A percentile compares a stretch with the other conserved stretches of the same genome.
Evolutionary conservation across 2,329 filamentous ascomycete genomes (phyloP).

Genomic region (Capronia coronata): DNA sequence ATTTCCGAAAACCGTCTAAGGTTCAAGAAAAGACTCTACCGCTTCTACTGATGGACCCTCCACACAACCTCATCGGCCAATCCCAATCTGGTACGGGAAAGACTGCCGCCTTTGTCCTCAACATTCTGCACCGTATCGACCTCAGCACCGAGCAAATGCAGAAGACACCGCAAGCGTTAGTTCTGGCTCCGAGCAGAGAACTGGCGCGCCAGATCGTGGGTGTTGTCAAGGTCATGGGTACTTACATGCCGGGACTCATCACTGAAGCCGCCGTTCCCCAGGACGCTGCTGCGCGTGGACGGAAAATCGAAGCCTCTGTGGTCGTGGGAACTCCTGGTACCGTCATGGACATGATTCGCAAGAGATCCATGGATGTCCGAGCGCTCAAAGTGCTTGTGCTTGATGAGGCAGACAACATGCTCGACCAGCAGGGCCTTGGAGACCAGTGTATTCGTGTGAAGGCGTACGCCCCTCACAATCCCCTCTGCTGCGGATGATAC

Average conservation of each 20-base stretch:
- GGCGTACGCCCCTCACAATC: slow-evolving; percentile 50
- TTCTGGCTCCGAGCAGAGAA: slow-evolving; percentile 88
- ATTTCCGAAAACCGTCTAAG: slow-evolving; percentile 92
- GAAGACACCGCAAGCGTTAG: slow-evolving; percentile 67
- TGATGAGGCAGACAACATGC: slow-evolving; percentile 98
- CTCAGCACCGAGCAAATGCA: slow-evolving; percentile 54
- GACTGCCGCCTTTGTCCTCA: slow-evolving; percentile 92
- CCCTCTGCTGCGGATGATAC: neutral
- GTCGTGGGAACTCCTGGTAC: slow-evolving; percentile 93
- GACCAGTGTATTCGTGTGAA: slow-evolving; percentile 93
- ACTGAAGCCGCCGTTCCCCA: slow-evolving; percentile 77
- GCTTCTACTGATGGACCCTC: slow-evolving; percentile 77
- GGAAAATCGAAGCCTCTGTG: slow-evolving; percentile 66
- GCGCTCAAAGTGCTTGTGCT: slow-evolving; percentile 77
- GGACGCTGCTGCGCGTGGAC: slow-evolving; percentile 61
- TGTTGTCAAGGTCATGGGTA: slow-evolving; percentile 76
- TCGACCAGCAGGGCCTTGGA: slow-evolving; percentile 89
- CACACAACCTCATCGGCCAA: slow-evolving; percentile 90
- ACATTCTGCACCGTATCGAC: slow-evolving; percentile 81
- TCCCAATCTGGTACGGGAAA: slow-evolving; percentile 99
- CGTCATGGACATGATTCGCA: slow-evolving; percentile 77
- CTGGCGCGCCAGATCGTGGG: slow-evolving; percentile 88
- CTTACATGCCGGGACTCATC: slow-evolving; percentile 68
- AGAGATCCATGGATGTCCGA: slow-evolving; percentile 64
- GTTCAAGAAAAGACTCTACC: slow-evolving; percentile 94